These are phyloP conservation scores for Trichosporon faecale DNA, from an alignment of 1,284 basidiomycete genomes.

Conservation along the genomic window DNA sequence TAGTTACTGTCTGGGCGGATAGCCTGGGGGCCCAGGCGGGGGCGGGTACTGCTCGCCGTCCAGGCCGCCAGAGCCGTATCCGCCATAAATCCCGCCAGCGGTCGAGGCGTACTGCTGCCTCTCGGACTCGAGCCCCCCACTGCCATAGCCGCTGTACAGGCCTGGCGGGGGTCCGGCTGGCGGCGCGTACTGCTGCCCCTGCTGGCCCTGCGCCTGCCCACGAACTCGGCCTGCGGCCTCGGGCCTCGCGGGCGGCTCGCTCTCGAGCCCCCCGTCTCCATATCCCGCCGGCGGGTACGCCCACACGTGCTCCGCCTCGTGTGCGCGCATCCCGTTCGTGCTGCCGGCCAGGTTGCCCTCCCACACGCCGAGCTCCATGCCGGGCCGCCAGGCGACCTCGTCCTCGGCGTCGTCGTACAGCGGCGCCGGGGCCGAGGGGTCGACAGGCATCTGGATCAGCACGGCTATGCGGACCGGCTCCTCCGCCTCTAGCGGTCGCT, in stretches of 20 bases:
- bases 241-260: background rate
- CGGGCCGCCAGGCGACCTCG: slow-evolving; percentile 36
- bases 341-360: slow-evolving; percentile 27
- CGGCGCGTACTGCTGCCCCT: background rate
- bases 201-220: too few species aligned
- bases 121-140: too few species aligned
- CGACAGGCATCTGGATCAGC: slow-evolving; percentile 40
- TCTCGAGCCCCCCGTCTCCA: background rate
- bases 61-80: background rate
- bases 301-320: background rate
- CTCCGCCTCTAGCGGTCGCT: slow-evolving; percentile 15
- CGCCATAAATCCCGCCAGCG: too few species aligned
- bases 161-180: background rate
- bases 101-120: too few species aligned
- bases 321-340: background rate
- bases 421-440: background rate
- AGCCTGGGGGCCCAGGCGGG: background rate
- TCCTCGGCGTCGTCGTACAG: slow-evolving; percentile 32
- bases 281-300: background rate
- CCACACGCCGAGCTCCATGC: slow-evolving; percentile 49
- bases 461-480: slow-evolving; percentile 39
- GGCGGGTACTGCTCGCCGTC: background rate
- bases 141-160: background rate
- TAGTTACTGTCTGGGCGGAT: background rate
- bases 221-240: too few species aligned